Conservation (phyloP, 768 basidiomycete species). For the Lepiota venenata region DNA sequence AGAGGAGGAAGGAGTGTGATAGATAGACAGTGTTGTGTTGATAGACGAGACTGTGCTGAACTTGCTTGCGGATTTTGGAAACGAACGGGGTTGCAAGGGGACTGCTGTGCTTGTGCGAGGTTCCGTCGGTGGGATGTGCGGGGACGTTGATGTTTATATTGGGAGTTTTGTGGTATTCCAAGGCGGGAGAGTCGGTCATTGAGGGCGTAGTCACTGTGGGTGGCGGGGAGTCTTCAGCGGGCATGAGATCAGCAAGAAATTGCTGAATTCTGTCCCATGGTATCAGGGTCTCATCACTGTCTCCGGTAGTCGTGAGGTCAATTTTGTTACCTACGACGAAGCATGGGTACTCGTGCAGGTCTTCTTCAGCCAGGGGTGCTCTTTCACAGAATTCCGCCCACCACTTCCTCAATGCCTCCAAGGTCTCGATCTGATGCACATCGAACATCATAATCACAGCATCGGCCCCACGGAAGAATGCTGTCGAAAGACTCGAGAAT, state of each 20-base stretch:
- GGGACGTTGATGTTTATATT: conserved; percentile 13
- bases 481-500: conserved; percentile 76
- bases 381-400: conserved; percentile 72
- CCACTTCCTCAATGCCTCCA: conserved; percentile 64
- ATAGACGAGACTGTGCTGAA: conserved; percentile 55
- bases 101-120: not conserved
- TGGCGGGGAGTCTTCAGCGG: conserved; percentile 24
- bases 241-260: conserved; percentile 59
- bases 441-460: conserved; percentile 82
- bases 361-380: conserved; percentile 66
- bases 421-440: conserved; percentile 61
- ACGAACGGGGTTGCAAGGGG: conserved; percentile 42
- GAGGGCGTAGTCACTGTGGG: not conserved
- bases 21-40: conserved; percentile 56
- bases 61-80: conserved; percentile 38
- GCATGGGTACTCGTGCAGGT: conserved; percentile 61
- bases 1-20: conserved; percentile 81
- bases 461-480: conserved; percentile 85
- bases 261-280: conserved; percentile 41
- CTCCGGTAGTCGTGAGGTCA: conserved; percentile 41
- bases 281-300: conserved; percentile 18
- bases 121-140: conserved; percentile 13
- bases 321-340: conserved; percentile 81
- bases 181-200: not conserved
- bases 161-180: not conserved